phyloP scores from a whole-genome alignment of 768 basidiomycete species.

The Russula sp. region DNA sequence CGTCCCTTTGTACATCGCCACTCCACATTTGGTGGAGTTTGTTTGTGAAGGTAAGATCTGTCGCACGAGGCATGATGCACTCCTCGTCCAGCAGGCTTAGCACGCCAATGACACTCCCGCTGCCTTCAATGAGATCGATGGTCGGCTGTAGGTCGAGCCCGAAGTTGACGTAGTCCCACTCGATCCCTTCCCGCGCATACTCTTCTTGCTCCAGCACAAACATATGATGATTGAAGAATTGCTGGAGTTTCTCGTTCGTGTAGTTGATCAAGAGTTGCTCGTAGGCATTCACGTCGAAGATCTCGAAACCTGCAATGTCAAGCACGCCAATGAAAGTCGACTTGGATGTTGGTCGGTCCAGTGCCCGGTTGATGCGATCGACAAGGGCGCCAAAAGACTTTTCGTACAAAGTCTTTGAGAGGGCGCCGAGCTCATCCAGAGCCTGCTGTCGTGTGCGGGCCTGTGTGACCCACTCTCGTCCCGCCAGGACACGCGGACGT shows the following conservation, averaged over 20 bases:
- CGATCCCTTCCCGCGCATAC: constrained; percentile 91
- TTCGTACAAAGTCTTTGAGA: constrained; percentile 96
- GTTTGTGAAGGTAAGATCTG: constrained; percentile 89
- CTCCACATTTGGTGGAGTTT: constrained; percentile 83
- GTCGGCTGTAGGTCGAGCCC: constrained; percentile 96
- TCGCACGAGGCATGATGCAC: constrained; percentile 99
- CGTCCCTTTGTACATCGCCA: constrained; percentile 39
- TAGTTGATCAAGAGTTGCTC: constrained; percentile 98
- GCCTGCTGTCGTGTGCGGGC: constrained; percentile 89
- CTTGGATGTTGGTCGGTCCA: constrained; percentile 89
- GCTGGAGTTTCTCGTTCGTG: constrained; percentile 97
- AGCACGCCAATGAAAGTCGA: constrained; percentile 95
- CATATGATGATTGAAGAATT: constrained; percentile 99
- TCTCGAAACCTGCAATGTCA: constrained; percentile 99
- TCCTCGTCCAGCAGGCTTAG: constrained; percentile 94
- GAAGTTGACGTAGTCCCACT: constrained; percentile 98
- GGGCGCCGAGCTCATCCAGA: constrained; percentile 80
- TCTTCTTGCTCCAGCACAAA: constrained; percentile 99
- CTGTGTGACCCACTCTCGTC: constrained; percentile 95
- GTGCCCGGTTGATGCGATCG: constrained; percentile 88
- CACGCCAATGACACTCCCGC: constrained; percentile 70
- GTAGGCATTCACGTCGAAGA: constrained; percentile 90
- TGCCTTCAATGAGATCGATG: constrained; percentile 92
- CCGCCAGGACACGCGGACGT: constrained; percentile 86
- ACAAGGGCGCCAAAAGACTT: constrained; percentile 93